phyloP scores from a whole-genome alignment of 768 basidiomycete species.

The Mycena epipterygia region DNA sequence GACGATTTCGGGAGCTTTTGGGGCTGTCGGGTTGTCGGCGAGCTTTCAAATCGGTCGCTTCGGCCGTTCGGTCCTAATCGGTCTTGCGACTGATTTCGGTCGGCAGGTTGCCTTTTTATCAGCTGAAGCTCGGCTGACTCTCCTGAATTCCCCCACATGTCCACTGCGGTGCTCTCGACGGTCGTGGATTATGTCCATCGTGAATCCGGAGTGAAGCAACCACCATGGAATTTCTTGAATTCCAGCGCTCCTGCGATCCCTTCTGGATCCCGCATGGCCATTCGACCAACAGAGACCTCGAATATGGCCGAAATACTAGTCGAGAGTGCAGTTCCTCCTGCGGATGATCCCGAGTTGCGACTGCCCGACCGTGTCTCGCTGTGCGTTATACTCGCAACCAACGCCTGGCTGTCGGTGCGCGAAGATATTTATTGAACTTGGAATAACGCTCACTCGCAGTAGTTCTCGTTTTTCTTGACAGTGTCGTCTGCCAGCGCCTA shows the following conservation, averaged over 20 bases:
- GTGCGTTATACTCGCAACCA: conserved; percentile 56
- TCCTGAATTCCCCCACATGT: no score
- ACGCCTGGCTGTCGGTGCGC: conserved; percentile 61
- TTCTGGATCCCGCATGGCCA: conserved; percentile 9
- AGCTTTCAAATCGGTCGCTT: no score
- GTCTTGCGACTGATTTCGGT: no score
- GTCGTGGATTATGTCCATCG: conserved; percentile 34
- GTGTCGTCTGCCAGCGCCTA: conserved; percentile 78
- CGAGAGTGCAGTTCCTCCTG: neutral
- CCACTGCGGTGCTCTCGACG: conserved; percentile 17
- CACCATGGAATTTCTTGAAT: conserved; percentile 17
- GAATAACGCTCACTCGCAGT: neutral
- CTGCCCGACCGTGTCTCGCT: conserved; percentile 61
- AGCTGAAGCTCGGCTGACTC: no score
- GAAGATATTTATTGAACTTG: neutral
- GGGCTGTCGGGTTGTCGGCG: no score
- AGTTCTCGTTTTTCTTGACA: conserved; percentile 79
- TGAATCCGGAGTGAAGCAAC: conserved; percentile 9
- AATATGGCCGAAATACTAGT: neutral
- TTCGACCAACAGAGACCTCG: neutral
- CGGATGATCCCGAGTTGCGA: conserved; percentile 52
- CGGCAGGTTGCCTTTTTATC: no score
- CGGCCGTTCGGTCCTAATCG: no score
- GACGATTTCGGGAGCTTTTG: no score
- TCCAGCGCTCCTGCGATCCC: conserved; percentile 18